A percentile compares a stretch with the other conserved stretches of the same genome.
These are phyloP conservation scores for Dipteronia dyeriana DNA, from an alignment of 345 rosid genomes.

Conservation along the genomic window DNA sequence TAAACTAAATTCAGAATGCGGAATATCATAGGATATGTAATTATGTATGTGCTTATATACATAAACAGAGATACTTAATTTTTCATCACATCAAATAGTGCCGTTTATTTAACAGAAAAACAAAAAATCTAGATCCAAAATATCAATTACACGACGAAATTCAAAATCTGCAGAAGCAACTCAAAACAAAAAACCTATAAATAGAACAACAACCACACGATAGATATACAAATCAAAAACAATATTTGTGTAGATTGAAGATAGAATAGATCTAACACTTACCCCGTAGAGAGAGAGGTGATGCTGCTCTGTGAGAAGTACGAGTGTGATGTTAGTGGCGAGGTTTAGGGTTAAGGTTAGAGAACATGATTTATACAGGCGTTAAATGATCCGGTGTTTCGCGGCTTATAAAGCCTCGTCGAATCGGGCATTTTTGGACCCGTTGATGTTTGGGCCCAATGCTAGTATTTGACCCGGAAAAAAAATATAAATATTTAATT, in stretches of 20 bases:
- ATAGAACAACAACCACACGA: background rate
- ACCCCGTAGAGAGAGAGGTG: background rate
- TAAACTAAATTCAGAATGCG: background rate
- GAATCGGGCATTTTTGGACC: background rate
- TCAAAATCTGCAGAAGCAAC: background rate
- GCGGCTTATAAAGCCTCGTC: background rate
- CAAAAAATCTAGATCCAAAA: background rate
- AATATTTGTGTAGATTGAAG: background rate
- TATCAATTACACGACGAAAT: background rate
- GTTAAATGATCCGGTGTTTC: background rate
- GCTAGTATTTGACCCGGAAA: background rate
- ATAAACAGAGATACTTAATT: background rate
- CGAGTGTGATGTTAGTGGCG: background rate
- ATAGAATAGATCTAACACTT: slow-evolving; percentile 2
- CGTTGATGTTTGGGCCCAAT: background rate
- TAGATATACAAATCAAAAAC: background rate
- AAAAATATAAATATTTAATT: too few relatives aligned
- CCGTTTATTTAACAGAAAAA: background rate
- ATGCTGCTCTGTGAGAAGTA: background rate
- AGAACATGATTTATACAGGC: background rate
- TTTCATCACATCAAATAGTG: background rate
- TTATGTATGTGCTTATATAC: background rate
- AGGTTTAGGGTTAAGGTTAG: background rate
- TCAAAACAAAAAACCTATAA: background rate
- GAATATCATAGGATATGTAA: background rate